These are phyloP conservation scores for Cenchrus americanus DNA, from an alignment of 176 grass and related monocot species.

Conservation along the genomic window DNA sequence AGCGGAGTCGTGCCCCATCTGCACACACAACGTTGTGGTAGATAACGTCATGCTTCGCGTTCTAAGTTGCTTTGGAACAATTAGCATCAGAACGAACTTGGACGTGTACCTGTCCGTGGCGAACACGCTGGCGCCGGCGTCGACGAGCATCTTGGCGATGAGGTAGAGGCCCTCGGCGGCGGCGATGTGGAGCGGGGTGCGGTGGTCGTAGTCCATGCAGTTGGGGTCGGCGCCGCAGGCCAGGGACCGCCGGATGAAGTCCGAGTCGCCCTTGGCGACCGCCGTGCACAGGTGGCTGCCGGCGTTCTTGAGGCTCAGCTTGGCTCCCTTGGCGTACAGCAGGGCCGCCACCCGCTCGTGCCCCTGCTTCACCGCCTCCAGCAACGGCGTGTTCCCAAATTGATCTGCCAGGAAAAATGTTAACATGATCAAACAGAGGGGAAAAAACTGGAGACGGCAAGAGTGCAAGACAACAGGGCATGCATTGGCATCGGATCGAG, in stretches of 20 bases:
- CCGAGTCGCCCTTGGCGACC: slow-evolving; percentile 67
- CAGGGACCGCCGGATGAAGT: slow-evolving; percentile 74
- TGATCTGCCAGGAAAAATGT: slow-evolving; percentile 56
- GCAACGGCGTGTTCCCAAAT: slow-evolving; percentile 86
- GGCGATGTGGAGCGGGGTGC: slow-evolving; percentile 90
- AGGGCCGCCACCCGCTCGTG: slow-evolving; percentile 75
- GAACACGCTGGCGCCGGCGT: slow-evolving; percentile 89
- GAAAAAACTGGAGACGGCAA: background rate
- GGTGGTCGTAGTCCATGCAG: slow-evolving; percentile 84
- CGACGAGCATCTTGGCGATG: slow-evolving; percentile 73
- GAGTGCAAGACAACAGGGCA: background rate
- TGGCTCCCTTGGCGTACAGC: slow-evolving; percentile 61
- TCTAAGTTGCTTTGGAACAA: background rate
- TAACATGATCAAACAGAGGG: background rate
- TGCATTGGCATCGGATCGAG: background rate
- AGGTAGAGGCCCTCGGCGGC: slow-evolving; percentile 79
- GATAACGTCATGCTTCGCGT: background rate
- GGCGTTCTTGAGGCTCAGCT: slow-evolving; percentile 66
- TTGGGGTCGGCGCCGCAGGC: slow-evolving; percentile 72
- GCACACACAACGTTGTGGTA: background rate
- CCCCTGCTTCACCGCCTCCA: slow-evolving; percentile 79
- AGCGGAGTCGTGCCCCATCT: slow-evolving; percentile 93
- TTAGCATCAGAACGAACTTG: background rate
- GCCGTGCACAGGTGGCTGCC: slow-evolving; percentile 78
- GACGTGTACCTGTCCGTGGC: slow-evolving; percentile 54